Evolutionary conservation across 169 alveolate species (phyloP), one percentile per base, ranked within the genome.

Genomic region (Fabrea salina): DNA sequence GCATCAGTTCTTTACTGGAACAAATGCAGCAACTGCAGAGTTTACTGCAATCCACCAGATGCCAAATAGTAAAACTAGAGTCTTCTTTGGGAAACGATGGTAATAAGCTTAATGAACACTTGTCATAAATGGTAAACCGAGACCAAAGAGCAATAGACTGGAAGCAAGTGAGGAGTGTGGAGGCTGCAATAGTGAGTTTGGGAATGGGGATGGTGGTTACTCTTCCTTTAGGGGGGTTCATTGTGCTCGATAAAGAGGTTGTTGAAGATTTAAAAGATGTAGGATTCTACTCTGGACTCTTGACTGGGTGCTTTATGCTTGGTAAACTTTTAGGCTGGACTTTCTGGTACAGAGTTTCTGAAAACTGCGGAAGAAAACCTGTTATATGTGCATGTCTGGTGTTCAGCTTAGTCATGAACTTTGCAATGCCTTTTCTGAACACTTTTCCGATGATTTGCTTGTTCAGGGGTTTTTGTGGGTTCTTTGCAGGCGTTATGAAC

Each of bases 21-120:
- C 75, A 64, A n/a, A 41, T 64, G 8, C 49, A 64, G 5, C 75
- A 64, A 22, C 5, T 64, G 16, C 54, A 64, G 41, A 40, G 19
- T 11, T 41, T 64, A 32, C 30, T 64, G 4, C 47, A 64, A n/a
- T 22, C 57, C n/a, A 64, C 75, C 35, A 33, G 54, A 33, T 39
- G 25, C 30, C 54, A 64, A n/a, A 64, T 64, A 19, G 35, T 64
- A 30, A 19, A 64, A n/a, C 37, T 64, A 40, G 75, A 64, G 30
- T 19, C 47, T 33, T 64, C 75, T 25, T 22, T 64, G n/a, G 27
- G 27, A 4, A 51, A 51, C 19, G 59, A 51, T 22, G 59, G 27
- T 5, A 32, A 58, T 6, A 27, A 22, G n/a, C n/a, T n/a, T n/a
- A n/a, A n/a, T n/a, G n/a, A n/a, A n/a, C n/a, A n/a, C n/a, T n/a